Conservation (phyloP, 768 basidiomycete genomes). For the Baorangia bicolor region DNA sequence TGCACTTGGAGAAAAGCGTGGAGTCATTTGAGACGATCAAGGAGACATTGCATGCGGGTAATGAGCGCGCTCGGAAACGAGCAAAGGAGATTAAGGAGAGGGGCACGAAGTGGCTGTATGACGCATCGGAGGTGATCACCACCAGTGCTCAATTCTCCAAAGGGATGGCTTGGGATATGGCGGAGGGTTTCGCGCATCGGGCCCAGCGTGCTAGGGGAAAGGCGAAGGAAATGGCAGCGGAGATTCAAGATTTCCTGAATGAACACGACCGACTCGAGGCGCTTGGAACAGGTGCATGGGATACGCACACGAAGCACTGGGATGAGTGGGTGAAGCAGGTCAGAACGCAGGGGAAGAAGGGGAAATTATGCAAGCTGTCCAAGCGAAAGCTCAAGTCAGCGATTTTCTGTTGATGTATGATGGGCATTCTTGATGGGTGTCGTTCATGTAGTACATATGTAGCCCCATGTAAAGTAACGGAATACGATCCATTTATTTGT, state of each 20-base stretch:
- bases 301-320: constrained; percentile 18
- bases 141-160: constrained; percentile 43
- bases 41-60: constrained; percentile 46
- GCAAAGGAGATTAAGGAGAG: constrained; percentile 53
- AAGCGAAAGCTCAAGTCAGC: constrained; percentile 12
- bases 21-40: constrained; percentile 39
- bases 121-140: constrained; percentile 42
- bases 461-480: constrained; percentile 17
- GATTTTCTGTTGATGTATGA: constrained; percentile 11
- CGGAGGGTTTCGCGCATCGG: constrained; percentile 35
- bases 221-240: constrained; percentile 44
- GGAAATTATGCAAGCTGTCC: constrained; percentile 11
- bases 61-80: constrained; percentile 51
- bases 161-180: constrained; percentile 42
- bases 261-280: constrained; percentile 22
- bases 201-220: constrained; percentile 45
- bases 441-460: constrained; percentile 19
- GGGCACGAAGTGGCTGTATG: constrained; percentile 45
- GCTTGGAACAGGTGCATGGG: constrained; percentile 17
- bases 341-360: constrained; percentile 6
- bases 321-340: constrained; percentile 16
- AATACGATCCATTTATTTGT: constrained; percentile 7
- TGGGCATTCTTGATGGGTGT: background rate
- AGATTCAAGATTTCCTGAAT: constrained; percentile 24
- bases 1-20: constrained; percentile 29